Base-by-base conservation (phyloP, 192 early-diverging fungal species). In the Rhizoclosmatium sp. region DNA sequence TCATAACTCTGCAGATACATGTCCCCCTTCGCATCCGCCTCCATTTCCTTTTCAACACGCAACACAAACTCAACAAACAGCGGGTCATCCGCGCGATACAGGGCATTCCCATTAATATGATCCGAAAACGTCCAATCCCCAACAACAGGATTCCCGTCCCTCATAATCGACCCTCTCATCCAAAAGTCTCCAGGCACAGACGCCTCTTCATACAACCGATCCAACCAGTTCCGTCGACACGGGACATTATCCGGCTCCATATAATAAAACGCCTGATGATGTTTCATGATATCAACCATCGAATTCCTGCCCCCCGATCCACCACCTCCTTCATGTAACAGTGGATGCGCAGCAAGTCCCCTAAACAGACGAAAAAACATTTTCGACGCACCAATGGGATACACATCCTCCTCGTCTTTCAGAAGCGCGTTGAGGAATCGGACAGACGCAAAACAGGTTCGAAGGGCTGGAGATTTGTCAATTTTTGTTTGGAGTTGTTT, bases 191-290 rank as follows among this genome's bases (percentile, higher is more conserved):
- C 80, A 2, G 80, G 75, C 19, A 76, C 65, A n/a, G 67, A 49
- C 19, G 82, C 72, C 49, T 81, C 82, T 65, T 76, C 78, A 44
- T 77, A 80, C 19, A 83, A 21, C 16, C 78, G 39, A 65, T 83
- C 82, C 19, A 83, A 59, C 82, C 82, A 83, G 64, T 70, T 58
- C 3, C 23, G 14, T 1, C 79, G 76, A 54, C 82, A 83, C 23
- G 82, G 82, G 3, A 47, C 49, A n/a, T 68, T 68, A 65, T 83
- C 82, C 1, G 82, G 82, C 59, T 83, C 82, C 82, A 83, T 83
- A 65, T 83, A 83, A 46, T 45, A 83, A 67, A 83, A 84, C 3
- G 59, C 76, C n/a, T 78, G 61, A 44, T 76, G 49, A 64, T 60
- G 60, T 14, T 75, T 40, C 40, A 42, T 19, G 16, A 16, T 4